These are phyloP conservation scores for Leishmania tarentolae DNA, from an alignment of 208 protist genomes.

Conservation along the genomic window DNA sequence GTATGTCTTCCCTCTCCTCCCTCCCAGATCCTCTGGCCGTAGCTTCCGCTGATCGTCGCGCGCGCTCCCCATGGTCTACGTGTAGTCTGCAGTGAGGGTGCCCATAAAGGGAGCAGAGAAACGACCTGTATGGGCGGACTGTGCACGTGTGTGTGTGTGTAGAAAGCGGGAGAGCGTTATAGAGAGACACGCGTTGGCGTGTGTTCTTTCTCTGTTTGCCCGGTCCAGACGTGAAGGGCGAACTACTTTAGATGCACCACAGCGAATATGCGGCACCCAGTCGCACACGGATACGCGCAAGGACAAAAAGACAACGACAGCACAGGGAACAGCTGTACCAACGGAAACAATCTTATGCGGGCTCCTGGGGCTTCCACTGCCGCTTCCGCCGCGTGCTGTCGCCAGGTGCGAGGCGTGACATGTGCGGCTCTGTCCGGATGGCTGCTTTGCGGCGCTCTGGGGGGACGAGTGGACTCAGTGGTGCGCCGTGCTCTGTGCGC, in stretches of 20 bases:
- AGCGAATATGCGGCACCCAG: background rate
- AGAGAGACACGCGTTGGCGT: background rate
- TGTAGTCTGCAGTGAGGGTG: background rate
- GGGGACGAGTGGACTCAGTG: background rate
- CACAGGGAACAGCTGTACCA: background rate
- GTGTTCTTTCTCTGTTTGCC: background rate
- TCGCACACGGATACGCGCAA: background rate
- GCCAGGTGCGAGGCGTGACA: background rate
- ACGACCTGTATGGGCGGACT: background rate
- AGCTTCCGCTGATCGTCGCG: background rate
- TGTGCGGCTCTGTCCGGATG: background rate
- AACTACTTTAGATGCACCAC: background rate
- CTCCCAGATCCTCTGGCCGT: background rate
- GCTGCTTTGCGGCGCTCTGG: background rate
- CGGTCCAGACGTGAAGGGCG: too few species aligned
- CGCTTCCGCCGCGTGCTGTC: background rate
- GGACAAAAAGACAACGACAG: background rate
- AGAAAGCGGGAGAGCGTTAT: too few species aligned
- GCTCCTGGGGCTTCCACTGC: background rate
- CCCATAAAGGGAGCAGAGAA: background rate
- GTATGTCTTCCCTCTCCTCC: background rate
- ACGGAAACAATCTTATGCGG: background rate
- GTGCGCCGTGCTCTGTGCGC: conserved; percentile 7
- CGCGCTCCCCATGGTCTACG: background rate
- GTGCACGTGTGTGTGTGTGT: background rate